phyloP scores from a whole-genome alignment of 2,329 filamentous ascomycete genomes.

The Talaromyces atroroseus region DNA sequence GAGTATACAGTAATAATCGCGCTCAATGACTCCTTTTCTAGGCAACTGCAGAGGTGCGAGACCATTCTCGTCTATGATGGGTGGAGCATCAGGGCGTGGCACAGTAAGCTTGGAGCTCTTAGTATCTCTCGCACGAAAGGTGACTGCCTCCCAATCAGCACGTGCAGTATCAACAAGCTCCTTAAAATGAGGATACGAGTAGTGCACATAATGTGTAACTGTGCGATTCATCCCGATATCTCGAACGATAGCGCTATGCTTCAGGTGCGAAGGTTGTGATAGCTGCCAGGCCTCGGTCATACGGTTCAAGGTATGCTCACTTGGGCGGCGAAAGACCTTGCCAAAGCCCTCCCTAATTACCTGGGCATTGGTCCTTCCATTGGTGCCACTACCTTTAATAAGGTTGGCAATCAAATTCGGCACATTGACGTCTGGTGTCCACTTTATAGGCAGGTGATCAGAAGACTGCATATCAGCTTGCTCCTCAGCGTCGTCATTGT shows the following conservation, averaged over 20 bases:
- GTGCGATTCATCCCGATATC: constrained; percentile 48
- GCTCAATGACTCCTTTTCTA: constrained; percentile 36
- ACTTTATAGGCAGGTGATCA: constrained; percentile 25
- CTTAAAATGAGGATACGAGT: constrained; percentile 48
- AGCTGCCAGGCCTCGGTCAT: constrained; percentile 53
- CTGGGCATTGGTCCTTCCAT: constrained; percentile 46
- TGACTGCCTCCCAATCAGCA: constrained; percentile 51
- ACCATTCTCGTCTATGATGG: constrained; percentile 44
- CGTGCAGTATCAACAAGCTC: constrained; percentile 48
- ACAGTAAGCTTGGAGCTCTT: constrained; percentile 25
- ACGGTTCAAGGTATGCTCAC: constrained; percentile 49
- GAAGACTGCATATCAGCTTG: constrained; percentile 2
- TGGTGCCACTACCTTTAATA: constrained; percentile 41
- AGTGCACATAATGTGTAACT: constrained; percentile 50
- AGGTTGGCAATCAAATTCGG: constrained; percentile 50
- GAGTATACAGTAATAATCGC: constrained; percentile 40
- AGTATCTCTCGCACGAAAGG: constrained; percentile 27
- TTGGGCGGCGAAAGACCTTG: constrained; percentile 48
- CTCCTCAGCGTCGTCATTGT: constrained; percentile 27
- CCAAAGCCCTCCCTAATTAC: constrained; percentile 44
- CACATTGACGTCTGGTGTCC: constrained; percentile 50
- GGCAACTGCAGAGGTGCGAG: constrained; percentile 33
- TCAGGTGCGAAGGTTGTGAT: constrained; percentile 54
- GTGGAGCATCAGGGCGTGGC: constrained; percentile 27
- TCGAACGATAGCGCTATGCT: constrained; percentile 52